Base-by-base conservation (phyloP, 148 eudicot genomes). In the Cornus florida region DNA sequence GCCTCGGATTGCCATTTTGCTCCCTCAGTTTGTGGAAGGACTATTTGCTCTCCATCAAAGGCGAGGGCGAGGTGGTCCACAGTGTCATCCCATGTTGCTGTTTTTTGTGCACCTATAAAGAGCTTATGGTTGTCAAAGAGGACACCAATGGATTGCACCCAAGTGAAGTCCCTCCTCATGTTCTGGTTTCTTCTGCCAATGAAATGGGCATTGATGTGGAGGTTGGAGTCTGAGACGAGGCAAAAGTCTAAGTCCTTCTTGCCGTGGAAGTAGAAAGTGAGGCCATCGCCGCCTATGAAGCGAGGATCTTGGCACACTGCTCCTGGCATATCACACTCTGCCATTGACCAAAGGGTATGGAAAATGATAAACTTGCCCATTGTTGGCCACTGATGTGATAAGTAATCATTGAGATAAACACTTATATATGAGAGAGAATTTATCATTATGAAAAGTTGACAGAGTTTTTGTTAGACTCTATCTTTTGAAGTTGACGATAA, bases 271-370 rank as follows among this genome's bases (percentile, higher is more conserved):
- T 87, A 89, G 85, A 87, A 89, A 64, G 88, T 87, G 32, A 85
- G 78, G 11, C 88, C 92, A 31, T 87, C 90, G 10, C 81, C 90
- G 22, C 90, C 92, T 6, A 89, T 68, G 87, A 89, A 87, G 7
- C 88, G 83, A 16, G 92, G 92, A 75, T 87, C 90, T 82, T 87
- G 88, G 75, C 92, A 89, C 7, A 87, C 86, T 62, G 90, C 87
- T 38, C 91, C 89, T 1, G 91, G 91, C 73, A 77, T 79, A 76
- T 89, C 85, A 69, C 91, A 87, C 32, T 75, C 91, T 89, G 73
- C 20, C 71, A 64, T 46, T 68, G 8, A 62, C 22, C 66, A 62
- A 62, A 62, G 28, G 28, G 28, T 28, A 28, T 28, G 28, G 28
- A 28, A 28, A 28, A 28, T 28, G 28, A 28, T 28, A 28, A 28